Percentiles rank a stretch among this genome's conserved stretches.
Conservation (phyloP, 2,329 filamentous ascomycete species). For the Phaeosphaeria sp. region DNA sequence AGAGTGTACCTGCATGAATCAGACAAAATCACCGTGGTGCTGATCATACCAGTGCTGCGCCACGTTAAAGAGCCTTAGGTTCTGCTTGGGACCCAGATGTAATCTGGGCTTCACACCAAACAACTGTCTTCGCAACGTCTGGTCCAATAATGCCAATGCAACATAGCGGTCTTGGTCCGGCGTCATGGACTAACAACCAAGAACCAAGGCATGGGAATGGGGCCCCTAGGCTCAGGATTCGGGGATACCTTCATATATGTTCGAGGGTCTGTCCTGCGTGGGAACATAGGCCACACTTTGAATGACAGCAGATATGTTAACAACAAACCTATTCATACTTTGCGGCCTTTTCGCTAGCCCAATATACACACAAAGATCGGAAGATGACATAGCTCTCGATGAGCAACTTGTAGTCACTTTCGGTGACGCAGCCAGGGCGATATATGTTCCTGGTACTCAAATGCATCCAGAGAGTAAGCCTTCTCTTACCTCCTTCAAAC, state of each 20-base stretch:
- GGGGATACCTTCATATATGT: background rate
- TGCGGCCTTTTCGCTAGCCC: background rate
- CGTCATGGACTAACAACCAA: constrained; percentile 1
- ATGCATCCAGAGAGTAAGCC: constrained; percentile 20
- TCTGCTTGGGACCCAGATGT: background rate
- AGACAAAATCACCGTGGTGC: background rate
- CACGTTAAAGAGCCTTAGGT: background rate
- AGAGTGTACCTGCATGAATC: background rate
- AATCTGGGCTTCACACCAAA: background rate
- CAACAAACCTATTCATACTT: background rate
- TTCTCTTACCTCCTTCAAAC: background rate
- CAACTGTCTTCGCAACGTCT: background rate
- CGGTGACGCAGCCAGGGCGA: constrained; percentile 7
- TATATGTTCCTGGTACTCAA: constrained; percentile 15
- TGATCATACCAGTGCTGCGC: background rate
- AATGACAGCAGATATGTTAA: background rate
- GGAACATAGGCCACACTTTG: background rate
- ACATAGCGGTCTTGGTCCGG: background rate
- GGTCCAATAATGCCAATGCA: constrained; percentile 4
- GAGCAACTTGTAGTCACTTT: constrained; percentile 15
- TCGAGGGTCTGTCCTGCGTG: background rate
- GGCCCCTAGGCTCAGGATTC: background rate
- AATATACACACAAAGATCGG: background rate
- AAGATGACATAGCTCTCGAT: background rate
- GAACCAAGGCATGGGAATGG: background rate